Evolutionary conservation across 495 filamentous ascomycete genomes (phyloP).

Genomic region (Penicillium silybi): DNA sequence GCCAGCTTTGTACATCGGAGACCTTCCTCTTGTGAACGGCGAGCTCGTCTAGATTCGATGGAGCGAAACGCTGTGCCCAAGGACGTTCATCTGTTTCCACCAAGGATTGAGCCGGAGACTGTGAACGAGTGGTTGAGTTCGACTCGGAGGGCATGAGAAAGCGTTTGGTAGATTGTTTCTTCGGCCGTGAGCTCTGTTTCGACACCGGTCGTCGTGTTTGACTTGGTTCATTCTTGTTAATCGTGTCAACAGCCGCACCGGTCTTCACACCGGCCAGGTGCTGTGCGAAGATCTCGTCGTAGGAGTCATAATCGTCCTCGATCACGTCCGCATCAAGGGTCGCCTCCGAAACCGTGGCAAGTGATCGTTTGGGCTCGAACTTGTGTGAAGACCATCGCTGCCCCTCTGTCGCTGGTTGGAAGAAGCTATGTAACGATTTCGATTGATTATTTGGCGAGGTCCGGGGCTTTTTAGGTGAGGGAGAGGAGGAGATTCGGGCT

Average conservation of each 20-base stretch:
- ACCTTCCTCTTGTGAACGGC: slow-evolving; percentile 95
- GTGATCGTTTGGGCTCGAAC: slow-evolving; percentile 15
- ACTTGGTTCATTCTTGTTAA: neutral
- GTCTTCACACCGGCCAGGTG: slow-evolving; percentile 11
- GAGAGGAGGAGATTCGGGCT: slow-evolving; percentile 14
- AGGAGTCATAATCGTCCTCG: slow-evolving; percentile 50
- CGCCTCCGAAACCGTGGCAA: slow-evolving; percentile 10
- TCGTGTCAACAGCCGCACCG: slow-evolving; percentile 4
- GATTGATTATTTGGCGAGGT: slow-evolving; percentile 7
- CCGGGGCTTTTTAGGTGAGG: slow-evolving; percentile 16
- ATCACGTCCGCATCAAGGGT: slow-evolving; percentile 43
- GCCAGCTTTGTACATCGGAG: slow-evolving; percentile 75
- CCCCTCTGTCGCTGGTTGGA: slow-evolving; percentile 20
- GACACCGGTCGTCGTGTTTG: slow-evolving; percentile 7
- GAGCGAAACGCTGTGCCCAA: slow-evolving; percentile 84
- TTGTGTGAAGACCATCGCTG: slow-evolving; percentile 34
- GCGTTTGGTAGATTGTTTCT: slow-evolving; percentile 16
- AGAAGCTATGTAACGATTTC: slow-evolving; percentile 24
- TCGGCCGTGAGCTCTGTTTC: slow-evolving; percentile 7
- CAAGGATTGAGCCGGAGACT: neutral
- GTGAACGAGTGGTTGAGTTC: neutral
- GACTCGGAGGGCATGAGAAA: slow-evolving; percentile 21
- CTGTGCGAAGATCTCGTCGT: slow-evolving; percentile 39
- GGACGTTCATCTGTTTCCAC: slow-evolving; percentile 41
- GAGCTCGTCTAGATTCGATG: slow-evolving; percentile 69